Conservation (phyloP, 805 yeast genomes). For the Zygosaccharomyces lentus region DNA sequence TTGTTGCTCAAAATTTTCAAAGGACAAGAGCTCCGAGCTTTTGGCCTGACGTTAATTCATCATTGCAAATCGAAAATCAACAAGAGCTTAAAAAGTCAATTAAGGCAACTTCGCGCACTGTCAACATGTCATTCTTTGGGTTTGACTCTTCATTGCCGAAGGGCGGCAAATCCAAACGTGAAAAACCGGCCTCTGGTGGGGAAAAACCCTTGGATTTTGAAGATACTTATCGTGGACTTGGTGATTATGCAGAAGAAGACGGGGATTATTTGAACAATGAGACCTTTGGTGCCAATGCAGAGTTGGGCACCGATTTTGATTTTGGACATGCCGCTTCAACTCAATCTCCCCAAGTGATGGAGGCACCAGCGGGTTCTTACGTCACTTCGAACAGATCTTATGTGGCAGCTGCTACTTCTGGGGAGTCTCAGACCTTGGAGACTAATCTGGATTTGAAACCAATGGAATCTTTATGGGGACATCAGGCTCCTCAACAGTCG, state of each 20-base stretch:
- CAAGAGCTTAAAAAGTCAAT: not conserved
- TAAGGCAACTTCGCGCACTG: not conserved
- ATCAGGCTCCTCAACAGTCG: slow-evolving; percentile 20
- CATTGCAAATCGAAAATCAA: not conserved
- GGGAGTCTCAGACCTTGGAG: slow-evolving; percentile 30
- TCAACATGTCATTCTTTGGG: slow-evolving; percentile 36
- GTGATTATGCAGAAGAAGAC: slow-evolving; percentile 63
- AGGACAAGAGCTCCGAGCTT: not conserved
- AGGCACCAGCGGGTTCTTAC: slow-evolving; percentile 42
- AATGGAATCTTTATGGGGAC: slow-evolving; percentile 67
- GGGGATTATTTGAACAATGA: slow-evolving; percentile 51
- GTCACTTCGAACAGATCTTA: slow-evolving; percentile 22
- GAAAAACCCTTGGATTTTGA: slow-evolving; percentile 61
- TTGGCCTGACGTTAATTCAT: not conserved
- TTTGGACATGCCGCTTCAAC: slow-evolving; percentile 27
- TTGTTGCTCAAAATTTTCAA: slow-evolving; percentile 6
- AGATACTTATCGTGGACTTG: slow-evolving; percentile 77
- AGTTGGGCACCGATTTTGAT: slow-evolving; percentile 36
- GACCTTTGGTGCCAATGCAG: slow-evolving; percentile 33
- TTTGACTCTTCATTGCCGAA: slow-evolving; percentile 27
- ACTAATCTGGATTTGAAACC: slow-evolving; percentile 47
- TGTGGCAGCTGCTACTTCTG: slow-evolving; percentile 32
- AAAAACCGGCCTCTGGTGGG: slow-evolving; percentile 7
- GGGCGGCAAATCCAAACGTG: slow-evolving; percentile 5
- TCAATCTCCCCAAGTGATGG: slow-evolving; percentile 4